Evolutionary conservation across 345 rosid species (phyloP).

Genomic region (Salix arbutifolia): DNA sequence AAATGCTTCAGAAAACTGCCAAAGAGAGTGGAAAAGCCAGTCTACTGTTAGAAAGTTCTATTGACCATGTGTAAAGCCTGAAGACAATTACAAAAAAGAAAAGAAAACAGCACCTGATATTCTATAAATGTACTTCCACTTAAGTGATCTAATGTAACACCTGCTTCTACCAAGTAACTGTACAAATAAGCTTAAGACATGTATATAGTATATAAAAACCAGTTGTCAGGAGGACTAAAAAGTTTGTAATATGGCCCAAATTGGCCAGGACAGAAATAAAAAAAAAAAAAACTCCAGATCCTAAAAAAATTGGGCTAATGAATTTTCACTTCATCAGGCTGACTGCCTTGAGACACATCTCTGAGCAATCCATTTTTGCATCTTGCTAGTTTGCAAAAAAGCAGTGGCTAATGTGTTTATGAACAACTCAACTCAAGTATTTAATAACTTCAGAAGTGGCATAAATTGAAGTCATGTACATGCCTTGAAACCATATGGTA

Average conservation of each 20-base stretch:
- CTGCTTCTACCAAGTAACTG: neutral
- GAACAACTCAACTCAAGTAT: neutral
- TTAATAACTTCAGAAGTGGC: neutral
- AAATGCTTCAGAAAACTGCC: conserved; percentile 89
- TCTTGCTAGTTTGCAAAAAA: neutral
- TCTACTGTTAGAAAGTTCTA: too few species aligned
- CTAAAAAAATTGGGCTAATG: too few species aligned
- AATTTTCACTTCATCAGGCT: too few species aligned
- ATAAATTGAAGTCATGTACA: neutral
- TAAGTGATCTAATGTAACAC: neutral
- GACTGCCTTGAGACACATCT: neutral
- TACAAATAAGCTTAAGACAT: too few species aligned
- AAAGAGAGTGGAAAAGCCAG: neutral
- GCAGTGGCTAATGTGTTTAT: too few species aligned
- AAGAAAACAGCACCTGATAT: neutral
- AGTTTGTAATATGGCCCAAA: too few species aligned
- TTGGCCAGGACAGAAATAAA: too few species aligned
- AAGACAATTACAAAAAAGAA: neutral
- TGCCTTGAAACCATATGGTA: neutral
- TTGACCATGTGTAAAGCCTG: too few species aligned
- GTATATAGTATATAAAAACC: too few species aligned
- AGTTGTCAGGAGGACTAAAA: too few species aligned
- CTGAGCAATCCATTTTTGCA: neutral
- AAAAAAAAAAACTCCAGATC: too few species aligned
- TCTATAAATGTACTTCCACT: neutral